Base-by-base conservation (phyloP, 257 asterid species). In the Ilex asprella region DNA sequence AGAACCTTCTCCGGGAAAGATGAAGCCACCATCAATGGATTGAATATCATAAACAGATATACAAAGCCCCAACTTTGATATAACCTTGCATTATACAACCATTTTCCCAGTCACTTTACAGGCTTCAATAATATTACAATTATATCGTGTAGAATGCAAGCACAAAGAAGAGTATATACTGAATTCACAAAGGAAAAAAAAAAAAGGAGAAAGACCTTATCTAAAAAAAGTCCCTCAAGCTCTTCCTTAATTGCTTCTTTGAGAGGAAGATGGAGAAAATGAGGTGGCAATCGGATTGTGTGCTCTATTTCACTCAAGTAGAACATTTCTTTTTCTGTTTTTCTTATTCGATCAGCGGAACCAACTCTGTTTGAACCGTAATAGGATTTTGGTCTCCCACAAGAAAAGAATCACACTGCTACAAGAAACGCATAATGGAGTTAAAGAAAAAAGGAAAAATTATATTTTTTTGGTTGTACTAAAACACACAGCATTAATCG, bases 1-100 rank as follows among this genome's bases (percentile, higher is more conserved):
- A 71, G 94, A 95, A 55, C 99, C 99, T 13, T 86, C 91, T 58
- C 88, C 76, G 2, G 99, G 78, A 71, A 67, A 73, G 43, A 92
- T 71, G 60, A 86, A 85, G 6, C 99, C 99, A 47, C 95, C 99
- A 10, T 82, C 79, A 60, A 86, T 75, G 29, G 93, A 81, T 61
- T 66, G 78, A 66, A 92, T 77, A 72, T 92, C 97, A 16, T 83
- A 89, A 39, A 92, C 80, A 67, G 91, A 85, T 8, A 86, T 59
- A 61, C 94, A 79, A 11, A 91, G 79, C 58, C 98, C 98, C 55
- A 86, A 56, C 16, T 86, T 75, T 9, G 82, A 81, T 35, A 91
- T 78, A 53, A 86, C 89, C 97, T 91, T 66, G 53, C 60, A 70
- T 58, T 39, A 56, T 52, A 61, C 12, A 65, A 54, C 14, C 27